Conservation (phyloP, 306 rosid species). For the Cucurbita maxima region DNA sequence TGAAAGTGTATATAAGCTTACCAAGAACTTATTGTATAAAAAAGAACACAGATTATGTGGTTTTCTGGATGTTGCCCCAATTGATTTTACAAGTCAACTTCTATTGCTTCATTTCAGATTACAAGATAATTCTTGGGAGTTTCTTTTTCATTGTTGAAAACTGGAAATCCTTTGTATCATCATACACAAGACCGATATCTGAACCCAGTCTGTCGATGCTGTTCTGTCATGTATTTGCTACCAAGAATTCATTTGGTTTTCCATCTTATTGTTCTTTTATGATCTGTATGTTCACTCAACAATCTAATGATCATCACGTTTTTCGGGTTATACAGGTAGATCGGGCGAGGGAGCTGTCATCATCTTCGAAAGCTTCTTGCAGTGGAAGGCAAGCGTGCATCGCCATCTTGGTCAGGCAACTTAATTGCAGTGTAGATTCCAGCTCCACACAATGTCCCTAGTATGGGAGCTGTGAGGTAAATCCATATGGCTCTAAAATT, state of each 20-base stretch:
- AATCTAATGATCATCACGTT: neutral
- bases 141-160: neutral
- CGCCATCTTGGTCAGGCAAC: slow-evolving; percentile 39
- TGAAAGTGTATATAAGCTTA: neutral
- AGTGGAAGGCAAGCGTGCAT: slow-evolving; percentile 18
- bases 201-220: neutral
- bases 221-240: neutral
- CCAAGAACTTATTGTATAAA: neutral
- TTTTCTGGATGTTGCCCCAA: neutral
- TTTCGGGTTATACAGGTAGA: neutral
- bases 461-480: slow-evolving; percentile 65
- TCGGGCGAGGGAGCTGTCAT: slow-evolving; percentile 7
- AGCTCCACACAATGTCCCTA: slow-evolving; percentile 72
- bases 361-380: slow-evolving; percentile 48
- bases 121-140: neutral
- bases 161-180: neutral
- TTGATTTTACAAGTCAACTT: neutral
- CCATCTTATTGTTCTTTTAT: neutral
- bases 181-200: neutral
- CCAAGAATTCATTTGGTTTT: neutral
- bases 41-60: neutral
- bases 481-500: slow-evolving; percentile 76
- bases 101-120: neutral
- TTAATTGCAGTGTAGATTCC: slow-evolving; percentile 62
- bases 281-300: neutral